Evolutionary conservation across 140 eudicot genomes (phyloP).

Genomic region (Anethum foeniculum): DNA sequence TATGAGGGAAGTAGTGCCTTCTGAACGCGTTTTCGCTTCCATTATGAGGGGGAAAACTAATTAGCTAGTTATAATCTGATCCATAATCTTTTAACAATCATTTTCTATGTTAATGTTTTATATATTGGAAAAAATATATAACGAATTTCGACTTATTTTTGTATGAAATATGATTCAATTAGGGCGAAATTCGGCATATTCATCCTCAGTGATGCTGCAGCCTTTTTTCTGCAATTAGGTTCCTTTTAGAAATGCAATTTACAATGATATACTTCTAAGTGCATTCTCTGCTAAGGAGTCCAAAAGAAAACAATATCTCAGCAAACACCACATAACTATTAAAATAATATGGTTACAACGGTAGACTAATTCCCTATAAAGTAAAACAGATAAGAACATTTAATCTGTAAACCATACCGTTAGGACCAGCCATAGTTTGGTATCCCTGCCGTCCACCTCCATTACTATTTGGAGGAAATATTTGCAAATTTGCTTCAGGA

Average conservation of each 20-base stretch:
- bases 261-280: background rate
- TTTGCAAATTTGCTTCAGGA: conserved; percentile 77
- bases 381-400: background rate
- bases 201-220: background rate
- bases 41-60: background rate
- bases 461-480: conserved; percentile 64
- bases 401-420: conserved; percentile 34
- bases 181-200: too few relatives aligned
- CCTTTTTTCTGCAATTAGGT: background rate
- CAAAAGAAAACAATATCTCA: background rate
- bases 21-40: background rate
- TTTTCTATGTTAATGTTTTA: background rate
- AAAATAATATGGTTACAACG: background rate
- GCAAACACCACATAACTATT: background rate
- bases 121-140: too few relatives aligned
- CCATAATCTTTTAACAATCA: background rate
- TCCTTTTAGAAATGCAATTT: background rate
- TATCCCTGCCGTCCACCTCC: conserved; percentile 58
- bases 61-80: too few relatives aligned
- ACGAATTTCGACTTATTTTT: too few relatives aligned
- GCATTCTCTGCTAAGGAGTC: background rate
- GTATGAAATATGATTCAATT: too few relatives aligned
- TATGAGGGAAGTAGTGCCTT: background rate
- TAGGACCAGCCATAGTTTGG: conserved; percentile 52
- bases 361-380: background rate